These are phyloP conservation scores for Akanthomyces dipterigenus DNA, from an alignment of 2,329 filamentous ascomycete genomes.

Conservation along the genomic window DNA sequence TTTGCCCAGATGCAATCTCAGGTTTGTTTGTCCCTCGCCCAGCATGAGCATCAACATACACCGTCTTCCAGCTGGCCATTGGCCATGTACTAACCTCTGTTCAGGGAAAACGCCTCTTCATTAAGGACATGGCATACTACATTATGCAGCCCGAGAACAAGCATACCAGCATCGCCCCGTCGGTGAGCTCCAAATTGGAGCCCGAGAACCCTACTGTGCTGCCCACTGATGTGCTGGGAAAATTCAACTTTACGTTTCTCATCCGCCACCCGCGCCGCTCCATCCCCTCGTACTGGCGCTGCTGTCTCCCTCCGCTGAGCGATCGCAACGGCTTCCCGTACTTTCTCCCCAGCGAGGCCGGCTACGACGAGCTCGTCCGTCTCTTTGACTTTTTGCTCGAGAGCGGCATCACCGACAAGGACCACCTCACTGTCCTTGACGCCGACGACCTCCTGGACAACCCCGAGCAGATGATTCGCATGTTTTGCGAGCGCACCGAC, in stretches of 20 bases:
- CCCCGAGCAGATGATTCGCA: conserved; percentile 65
- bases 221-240: conserved; percentile 63
- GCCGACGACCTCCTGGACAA: conserved; percentile 90
- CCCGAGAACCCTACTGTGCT: conserved; percentile 78
- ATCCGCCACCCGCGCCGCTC: conserved; percentile 91
- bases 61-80: not conserved
- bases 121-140: conserved; percentile 97
- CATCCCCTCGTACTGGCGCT: conserved; percentile 91
- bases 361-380: conserved; percentile 79
- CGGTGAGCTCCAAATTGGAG: conserved; percentile 59
- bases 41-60: conserved; percentile 1
- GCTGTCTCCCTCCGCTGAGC: conserved; percentile 81
- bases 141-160: conserved; percentile 69
- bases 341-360: conserved; percentile 83
- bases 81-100: conserved; percentile 19
- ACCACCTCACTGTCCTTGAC: conserved; percentile 77
- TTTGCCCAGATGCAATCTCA: conserved; percentile 67
- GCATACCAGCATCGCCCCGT: conserved; percentile 66
- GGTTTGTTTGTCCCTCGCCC: conserved; percentile 43
- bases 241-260: conserved; percentile 92
- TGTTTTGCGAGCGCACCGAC: conserved; percentile 76
- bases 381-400: conserved; percentile 78
- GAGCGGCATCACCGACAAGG: conserved; percentile 63
- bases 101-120: conserved; percentile 86
- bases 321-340: conserved; percentile 76